Evolutionary conservation across 345 rosid genomes (phyloP).

Genomic region (Sonneratia caseolaris): DNA sequence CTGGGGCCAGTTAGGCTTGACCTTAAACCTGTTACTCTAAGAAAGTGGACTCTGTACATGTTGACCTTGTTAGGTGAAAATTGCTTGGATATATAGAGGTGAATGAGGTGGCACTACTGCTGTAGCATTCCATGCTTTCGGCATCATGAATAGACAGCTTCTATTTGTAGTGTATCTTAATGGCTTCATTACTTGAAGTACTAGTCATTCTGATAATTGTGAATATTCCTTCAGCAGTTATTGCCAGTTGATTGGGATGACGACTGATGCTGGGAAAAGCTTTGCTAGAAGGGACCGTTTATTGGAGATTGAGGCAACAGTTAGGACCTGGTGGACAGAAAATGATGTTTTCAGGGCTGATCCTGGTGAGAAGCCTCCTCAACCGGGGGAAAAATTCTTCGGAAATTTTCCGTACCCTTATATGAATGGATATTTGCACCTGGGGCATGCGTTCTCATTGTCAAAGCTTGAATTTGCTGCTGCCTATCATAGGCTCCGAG

Average conservation of each 20-base stretch:
- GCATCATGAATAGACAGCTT: too few relatives aligned
- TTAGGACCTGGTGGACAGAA: slow-evolving; percentile 60
- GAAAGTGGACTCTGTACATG: too few relatives aligned
- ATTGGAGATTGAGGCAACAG: slow-evolving; percentile 52
- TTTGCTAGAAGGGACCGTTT: slow-evolving; percentile 69
- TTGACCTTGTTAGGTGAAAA: too few relatives aligned
- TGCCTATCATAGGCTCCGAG: slow-evolving; percentile 77
- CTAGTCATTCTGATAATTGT: background rate
- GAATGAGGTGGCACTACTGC: too few relatives aligned
- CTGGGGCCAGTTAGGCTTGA: too few relatives aligned
- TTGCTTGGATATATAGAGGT: too few relatives aligned
- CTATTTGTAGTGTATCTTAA: too few relatives aligned
- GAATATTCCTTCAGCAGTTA: slow-evolving; percentile 14
- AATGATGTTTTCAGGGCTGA: slow-evolving; percentile 58
- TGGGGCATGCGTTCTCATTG: slow-evolving; percentile 72
- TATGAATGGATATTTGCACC: slow-evolving; percentile 75
- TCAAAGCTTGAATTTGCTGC: slow-evolving; percentile 90
- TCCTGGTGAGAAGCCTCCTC: slow-evolving; percentile 34
- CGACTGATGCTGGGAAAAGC: slow-evolving; percentile 56
- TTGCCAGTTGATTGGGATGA: slow-evolving; percentile 40
- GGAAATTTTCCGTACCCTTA: slow-evolving; percentile 75
- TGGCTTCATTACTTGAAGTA: too few relatives aligned
- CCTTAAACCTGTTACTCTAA: too few relatives aligned
- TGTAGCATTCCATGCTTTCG: too few relatives aligned
- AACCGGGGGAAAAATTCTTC: slow-evolving; percentile 60